These are phyloP conservation scores for Talaromyces sp. DNA, from an alignment of 2,329 filamentous ascomycete genomes.

Conservation along the genomic window DNA sequence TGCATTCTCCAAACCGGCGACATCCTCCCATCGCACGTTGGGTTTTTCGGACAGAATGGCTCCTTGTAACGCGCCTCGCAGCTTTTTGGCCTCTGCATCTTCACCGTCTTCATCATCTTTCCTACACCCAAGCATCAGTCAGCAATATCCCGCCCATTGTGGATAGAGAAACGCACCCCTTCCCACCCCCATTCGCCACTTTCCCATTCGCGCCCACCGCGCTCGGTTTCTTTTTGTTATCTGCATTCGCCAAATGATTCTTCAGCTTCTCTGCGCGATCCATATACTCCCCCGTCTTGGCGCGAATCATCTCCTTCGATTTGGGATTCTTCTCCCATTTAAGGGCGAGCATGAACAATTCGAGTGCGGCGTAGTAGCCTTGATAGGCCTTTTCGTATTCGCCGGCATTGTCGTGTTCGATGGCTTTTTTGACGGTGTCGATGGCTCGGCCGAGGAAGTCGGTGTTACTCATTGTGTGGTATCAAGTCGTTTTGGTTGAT, in stretches of 20 bases:
- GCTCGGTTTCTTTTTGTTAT: slow-evolving; percentile 51
- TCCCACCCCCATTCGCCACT: slow-evolving; percentile 49
- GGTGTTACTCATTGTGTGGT: slow-evolving; percentile 78
- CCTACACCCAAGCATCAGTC: slow-evolving; percentile 21
- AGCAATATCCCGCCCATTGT: background rate
- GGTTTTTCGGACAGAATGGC: slow-evolving; percentile 94
- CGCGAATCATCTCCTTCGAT: slow-evolving; percentile 94
- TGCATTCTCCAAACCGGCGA: slow-evolving; percentile 86
- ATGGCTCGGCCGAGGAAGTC: slow-evolving; percentile 97
- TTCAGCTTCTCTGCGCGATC: slow-evolving; percentile 98
- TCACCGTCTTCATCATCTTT: slow-evolving; percentile 63
- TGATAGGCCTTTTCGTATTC: slow-evolving; percentile 98
- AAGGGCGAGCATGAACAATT: slow-evolving; percentile 96
- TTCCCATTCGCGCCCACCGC: slow-evolving; percentile 52
- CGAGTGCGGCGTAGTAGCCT: slow-evolving; percentile 89
- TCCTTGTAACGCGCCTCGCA: slow-evolving; percentile 82
- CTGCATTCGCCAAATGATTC: slow-evolving; percentile 70
- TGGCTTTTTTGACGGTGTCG: slow-evolving; percentile 94
- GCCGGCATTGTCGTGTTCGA: slow-evolving; percentile 90
- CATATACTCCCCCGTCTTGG: slow-evolving; percentile 96
- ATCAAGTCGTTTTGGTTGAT: background rate
- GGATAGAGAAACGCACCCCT: slow-evolving; percentile 44
- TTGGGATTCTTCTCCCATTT: slow-evolving; percentile 99
- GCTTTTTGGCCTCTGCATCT: slow-evolving; percentile 92
- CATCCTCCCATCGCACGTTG: slow-evolving; percentile 97